Percentiles rank a stretch among this genome's conserved stretches.
Conservation (phyloP, 305 asterid genomes). For the Nicotiana rustica region DNA sequence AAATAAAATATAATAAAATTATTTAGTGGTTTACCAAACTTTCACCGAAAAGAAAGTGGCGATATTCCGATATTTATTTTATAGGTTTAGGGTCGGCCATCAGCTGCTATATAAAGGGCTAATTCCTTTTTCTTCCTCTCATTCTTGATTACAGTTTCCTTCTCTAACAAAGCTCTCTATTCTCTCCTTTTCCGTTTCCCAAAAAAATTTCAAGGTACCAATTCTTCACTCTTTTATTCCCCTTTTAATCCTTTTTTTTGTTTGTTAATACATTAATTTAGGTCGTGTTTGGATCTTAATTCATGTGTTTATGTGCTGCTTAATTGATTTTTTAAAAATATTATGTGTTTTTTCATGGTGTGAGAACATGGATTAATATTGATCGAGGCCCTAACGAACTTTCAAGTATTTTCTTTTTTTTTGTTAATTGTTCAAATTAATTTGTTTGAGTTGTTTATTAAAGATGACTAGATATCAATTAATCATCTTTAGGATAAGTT, state of each 20-base stretch:
- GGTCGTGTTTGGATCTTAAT: background rate
- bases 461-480: too few relatives aligned
- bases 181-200: background rate
- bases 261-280: too few relatives aligned
- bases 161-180: background rate
- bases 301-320: too few relatives aligned
- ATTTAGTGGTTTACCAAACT: background rate
- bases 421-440: too few relatives aligned
- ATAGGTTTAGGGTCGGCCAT: background rate
- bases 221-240: background rate
- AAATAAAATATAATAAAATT: background rate
- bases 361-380: too few relatives aligned
- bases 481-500: too few relatives aligned
- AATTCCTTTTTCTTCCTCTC: background rate
- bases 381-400: too few relatives aligned
- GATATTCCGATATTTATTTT: background rate
- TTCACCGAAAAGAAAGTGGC: background rate
- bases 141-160: background rate
- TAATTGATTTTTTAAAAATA: too few relatives aligned
- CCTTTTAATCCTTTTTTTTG: background rate
- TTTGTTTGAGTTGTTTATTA: too few relatives aligned
- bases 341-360: too few relatives aligned
- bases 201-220: background rate
- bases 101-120: background rate
- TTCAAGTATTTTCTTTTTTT: too few relatives aligned